These are phyloP conservation scores for Eudorina sp. DNA, from an alignment of 139 green algal species.

Conservation along the genomic window DNA sequence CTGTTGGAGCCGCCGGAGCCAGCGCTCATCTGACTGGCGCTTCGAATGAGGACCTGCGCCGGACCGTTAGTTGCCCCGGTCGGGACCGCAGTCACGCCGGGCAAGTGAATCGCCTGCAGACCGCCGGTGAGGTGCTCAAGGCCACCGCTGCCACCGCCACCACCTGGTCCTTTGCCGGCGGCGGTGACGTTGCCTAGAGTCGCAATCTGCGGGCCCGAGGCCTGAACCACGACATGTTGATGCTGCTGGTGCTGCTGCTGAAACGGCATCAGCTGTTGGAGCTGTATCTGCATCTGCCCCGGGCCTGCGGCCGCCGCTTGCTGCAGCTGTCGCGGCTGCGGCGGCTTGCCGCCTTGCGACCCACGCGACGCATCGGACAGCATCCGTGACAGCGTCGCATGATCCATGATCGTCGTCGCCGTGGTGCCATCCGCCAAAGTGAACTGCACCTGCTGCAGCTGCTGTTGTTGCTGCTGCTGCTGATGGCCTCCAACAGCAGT, in stretches of 20 bases:
- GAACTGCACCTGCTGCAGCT: background rate
- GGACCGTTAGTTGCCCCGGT: background rate
- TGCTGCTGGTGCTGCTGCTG: constrained; percentile 10
- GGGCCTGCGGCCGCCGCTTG: background rate
- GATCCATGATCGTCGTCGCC: constrained; percentile 26
- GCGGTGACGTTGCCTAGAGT: background rate
- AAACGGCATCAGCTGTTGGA: background rate
- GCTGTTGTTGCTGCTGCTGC: background rate
- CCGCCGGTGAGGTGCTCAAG: constrained; percentile 8
- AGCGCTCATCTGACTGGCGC: background rate
- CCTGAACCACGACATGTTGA: constrained; percentile 3
- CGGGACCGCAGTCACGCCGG: background rate
- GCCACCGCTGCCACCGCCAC: background rate
- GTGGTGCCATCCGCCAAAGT: constrained; percentile 43
- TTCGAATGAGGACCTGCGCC: background rate
- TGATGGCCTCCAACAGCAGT: background rate
- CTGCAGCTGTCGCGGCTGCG: constrained; percentile 26
- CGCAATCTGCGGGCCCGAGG: background rate
- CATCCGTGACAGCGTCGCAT: constrained; percentile 13
- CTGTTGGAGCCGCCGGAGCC: too few species aligned
- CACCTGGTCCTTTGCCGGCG: background rate
- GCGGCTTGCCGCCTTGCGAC: background rate
- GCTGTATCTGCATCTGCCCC: background rate
- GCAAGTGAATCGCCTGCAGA: background rate
- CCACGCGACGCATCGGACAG: constrained; percentile 13